These are phyloP conservation scores for Artemisia argyi DNA, from an alignment of 129 eudicot genomes.

Conservation along the genomic window DNA sequence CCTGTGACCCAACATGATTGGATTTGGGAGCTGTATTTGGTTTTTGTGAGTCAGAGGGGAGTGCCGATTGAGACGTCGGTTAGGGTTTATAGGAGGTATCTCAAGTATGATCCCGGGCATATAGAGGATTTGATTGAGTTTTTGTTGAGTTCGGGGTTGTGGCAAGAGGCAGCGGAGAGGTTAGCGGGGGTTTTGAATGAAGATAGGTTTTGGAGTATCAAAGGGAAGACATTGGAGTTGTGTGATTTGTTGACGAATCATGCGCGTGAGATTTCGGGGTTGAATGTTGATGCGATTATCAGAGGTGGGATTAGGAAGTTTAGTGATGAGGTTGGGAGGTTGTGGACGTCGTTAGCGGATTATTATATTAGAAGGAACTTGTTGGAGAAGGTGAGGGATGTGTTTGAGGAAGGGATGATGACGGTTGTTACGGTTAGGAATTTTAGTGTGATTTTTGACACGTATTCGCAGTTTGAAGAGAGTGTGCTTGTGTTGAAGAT, in stretches of 20 bases:
- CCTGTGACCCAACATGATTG: conserved; percentile 95
- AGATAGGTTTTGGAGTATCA: conserved; percentile 67
- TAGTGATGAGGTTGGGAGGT: conserved; percentile 91
- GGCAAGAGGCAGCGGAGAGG: conserved; percentile 98
- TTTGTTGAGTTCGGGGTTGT: conserved; percentile 60
- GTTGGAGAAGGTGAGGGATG: conserved; percentile 80
- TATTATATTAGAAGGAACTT: conserved; percentile 81
- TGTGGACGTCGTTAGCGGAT: conserved; percentile 92
- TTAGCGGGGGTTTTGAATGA: conserved; percentile 92
- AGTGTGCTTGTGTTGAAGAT: conserved; percentile 79
- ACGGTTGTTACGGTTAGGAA: conserved; percentile 88
- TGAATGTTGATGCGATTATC: conserved; percentile 90
- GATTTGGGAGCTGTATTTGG: conserved; percentile 76
- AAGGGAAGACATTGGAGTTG: conserved; percentile 93
- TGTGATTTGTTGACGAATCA: conserved; percentile 87
- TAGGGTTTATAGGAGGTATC: conserved; percentile 89
- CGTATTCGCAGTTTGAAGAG: conserved; percentile 90
- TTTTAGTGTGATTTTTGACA: conserved; percentile 90
- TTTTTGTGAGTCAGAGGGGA: conserved; percentile 84
- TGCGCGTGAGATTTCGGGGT: conserved; percentile 72
- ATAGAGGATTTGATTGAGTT: conserved; percentile 90
- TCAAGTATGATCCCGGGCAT: conserved; percentile 83
- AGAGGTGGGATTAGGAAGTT: conserved; percentile 97
- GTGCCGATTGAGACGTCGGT: conserved; percentile 83
- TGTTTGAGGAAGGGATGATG: conserved; percentile 94